phyloP scores from a whole-genome alignment of 805 yeast genomes.

The Maudiozyma saulgeensis region DNA sequence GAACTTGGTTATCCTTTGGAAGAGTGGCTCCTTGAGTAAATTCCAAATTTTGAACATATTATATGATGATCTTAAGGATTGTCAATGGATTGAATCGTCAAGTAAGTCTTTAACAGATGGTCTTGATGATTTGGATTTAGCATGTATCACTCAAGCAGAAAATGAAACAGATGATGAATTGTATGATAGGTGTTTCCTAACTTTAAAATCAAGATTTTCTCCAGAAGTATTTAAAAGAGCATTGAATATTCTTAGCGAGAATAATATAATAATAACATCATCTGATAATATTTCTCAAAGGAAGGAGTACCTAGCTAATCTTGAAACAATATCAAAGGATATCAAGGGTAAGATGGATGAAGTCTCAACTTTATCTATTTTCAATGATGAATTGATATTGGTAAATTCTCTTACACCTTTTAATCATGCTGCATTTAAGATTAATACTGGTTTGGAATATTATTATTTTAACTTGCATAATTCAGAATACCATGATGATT shows the following conservation, averaged over 20 bases:
- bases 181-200: slow-evolving; percentile 34
- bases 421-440: slow-evolving; percentile 24
- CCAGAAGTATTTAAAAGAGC: slow-evolving; percentile 42
- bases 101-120: slow-evolving; percentile 25
- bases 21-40: slow-evolving; percentile 48
- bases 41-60: slow-evolving; percentile 30
- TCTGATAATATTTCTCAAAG: slow-evolving; percentile 23
- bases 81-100: slow-evolving; percentile 22
- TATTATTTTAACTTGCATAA: slow-evolving; percentile 18
- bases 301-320: slow-evolving; percentile 52
- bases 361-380: slow-evolving; percentile 42
- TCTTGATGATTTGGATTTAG: slow-evolving; percentile 33
- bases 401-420: slow-evolving; percentile 26
- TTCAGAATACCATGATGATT: slow-evolving; percentile 14
- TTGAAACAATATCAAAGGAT: slow-evolving; percentile 67
- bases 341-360: slow-evolving; percentile 52
- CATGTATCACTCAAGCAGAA: slow-evolving; percentile 4
- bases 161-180: not conserved
- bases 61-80: slow-evolving; percentile 16
- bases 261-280: slow-evolving; percentile 14
- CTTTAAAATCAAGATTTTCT: slow-evolving; percentile 42
- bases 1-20: slow-evolving; percentile 45
- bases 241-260: slow-evolving; percentile 23
- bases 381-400: slow-evolving; percentile 24
- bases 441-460: slow-evolving; percentile 22